These are phyloP conservation scores for Moesziomyces sp. DNA, from an alignment of 1,284 basidiomycete species.

Conservation along the genomic window DNA sequence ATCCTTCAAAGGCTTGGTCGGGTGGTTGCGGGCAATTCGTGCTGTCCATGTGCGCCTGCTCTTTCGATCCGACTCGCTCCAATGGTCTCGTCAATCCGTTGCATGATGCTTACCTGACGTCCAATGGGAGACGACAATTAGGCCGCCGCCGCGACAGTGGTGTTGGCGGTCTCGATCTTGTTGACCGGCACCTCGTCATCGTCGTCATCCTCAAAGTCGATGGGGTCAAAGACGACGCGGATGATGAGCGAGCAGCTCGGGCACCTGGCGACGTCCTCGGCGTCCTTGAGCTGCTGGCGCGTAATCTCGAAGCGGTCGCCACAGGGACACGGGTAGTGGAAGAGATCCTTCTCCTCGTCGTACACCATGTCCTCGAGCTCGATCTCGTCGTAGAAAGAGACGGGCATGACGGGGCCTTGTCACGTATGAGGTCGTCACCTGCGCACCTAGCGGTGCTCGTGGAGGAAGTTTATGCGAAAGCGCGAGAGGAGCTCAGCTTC, in stretches of 20 bases:
- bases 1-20: constrained; percentile 21
- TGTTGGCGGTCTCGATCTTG: constrained; percentile 18
- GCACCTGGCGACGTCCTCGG: constrained; percentile 95
- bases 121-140: constrained; percentile 5
- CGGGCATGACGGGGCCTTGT: constrained; percentile 17
- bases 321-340: constrained; percentile 98
- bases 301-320: constrained; percentile 98
- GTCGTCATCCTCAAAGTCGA: constrained; percentile 68
- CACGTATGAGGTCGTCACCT: constrained; percentile 39
- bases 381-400: constrained; percentile 65
- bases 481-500: constrained; percentile 27
- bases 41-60: background rate
- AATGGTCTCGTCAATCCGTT: background rate
- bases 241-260: constrained; percentile 95
- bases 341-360: constrained; percentile 63
- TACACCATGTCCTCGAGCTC: constrained; percentile 68
- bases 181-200: constrained; percentile 24
- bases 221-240: constrained; percentile 92
- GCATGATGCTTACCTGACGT: constrained; percentile 21
- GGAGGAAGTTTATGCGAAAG: background rate
- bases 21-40: background rate
- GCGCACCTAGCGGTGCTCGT: constrained; percentile 11
- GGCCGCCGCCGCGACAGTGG: constrained; percentile 22
- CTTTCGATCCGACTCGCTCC: background rate
- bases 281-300: constrained; percentile 80